Percentiles rank a stretch among this genome's conserved stretches.
phyloP scores from a whole-genome alignment of 140 eudicot genomes.

The Senecio squalidus region DNA sequence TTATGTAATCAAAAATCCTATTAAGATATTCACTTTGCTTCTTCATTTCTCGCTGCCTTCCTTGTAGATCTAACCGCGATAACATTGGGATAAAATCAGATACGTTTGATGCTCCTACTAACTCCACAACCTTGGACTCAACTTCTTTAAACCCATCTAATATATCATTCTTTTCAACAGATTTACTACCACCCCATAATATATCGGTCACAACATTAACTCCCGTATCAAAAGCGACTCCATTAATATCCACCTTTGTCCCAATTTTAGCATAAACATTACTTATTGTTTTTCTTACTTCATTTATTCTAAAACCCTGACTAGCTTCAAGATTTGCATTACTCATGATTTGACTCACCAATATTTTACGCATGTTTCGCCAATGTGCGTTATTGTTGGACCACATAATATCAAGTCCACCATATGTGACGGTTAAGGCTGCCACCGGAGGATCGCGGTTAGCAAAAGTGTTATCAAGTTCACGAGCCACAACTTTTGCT shows the following conservation, averaged over 20 bases:
- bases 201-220: conserved; percentile 27
- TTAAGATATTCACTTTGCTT: conserved; percentile 15
- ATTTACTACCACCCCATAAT: conserved; percentile 27
- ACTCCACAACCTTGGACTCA: conserved; percentile 22
- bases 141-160: conserved; percentile 30
- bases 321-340: conserved; percentile 11
- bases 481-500: conserved; percentile 13
- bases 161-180: conserved; percentile 21
- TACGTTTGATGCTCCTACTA: conserved; percentile 31
- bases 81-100: conserved; percentile 42
- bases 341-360: conserved; percentile 11
- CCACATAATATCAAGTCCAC: conserved; percentile 8
- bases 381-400: conserved; percentile 17
- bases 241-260: conserved; percentile 4
- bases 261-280: conserved; percentile 4
- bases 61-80: conserved; percentile 37
- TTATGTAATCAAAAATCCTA: conserved; percentile 28
- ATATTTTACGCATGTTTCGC: conserved; percentile 19
- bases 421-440: not conserved
- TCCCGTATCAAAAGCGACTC: conserved; percentile 12
- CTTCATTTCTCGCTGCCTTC: conserved; percentile 23
- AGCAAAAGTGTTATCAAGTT: conserved; percentile 18
- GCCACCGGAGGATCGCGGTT: conserved; percentile 16
- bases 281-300: not conserved
- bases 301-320: conserved; percentile 6